Evolutionary conservation across 2,329 filamentous ascomycete genomes (phyloP).

Genomic region (Fusarium sp.): DNA sequence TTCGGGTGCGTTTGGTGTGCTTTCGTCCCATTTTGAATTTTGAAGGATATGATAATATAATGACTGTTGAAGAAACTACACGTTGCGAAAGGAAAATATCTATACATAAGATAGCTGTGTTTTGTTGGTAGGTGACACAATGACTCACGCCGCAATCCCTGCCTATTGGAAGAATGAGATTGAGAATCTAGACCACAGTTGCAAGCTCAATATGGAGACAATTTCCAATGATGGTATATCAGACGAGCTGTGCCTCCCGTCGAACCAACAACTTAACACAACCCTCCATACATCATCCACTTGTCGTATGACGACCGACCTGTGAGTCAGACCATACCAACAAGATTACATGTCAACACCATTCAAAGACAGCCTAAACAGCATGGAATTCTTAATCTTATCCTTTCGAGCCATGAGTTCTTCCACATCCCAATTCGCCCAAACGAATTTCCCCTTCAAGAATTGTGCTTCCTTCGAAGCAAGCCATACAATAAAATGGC

Average conservation of each 20-base stretch:
- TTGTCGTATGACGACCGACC: not conserved
- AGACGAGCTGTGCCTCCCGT: not conserved
- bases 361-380: not conserved
- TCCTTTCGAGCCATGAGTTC: not conserved
- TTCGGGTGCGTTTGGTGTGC: not conserved
- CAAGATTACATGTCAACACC: not conserved
- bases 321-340: too few relatives aligned
- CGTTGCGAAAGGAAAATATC: too few relatives aligned
- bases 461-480: not conserved
- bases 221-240: not conserved
- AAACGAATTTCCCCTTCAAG: not conserved
- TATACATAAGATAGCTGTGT: not conserved
- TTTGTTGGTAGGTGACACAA: too few relatives aligned
- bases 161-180: too few relatives aligned
- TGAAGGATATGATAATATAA: too few relatives aligned
- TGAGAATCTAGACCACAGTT: too few relatives aligned
- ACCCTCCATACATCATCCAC: not conserved
- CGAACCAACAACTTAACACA: not conserved
- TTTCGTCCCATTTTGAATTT: not conserved
- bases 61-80: too few relatives aligned
- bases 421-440: not conserved
- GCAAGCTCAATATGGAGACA: not conserved
- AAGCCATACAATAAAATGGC: conserved; percentile 27
- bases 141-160: not conserved
- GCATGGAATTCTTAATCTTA: not conserved